Base-by-base conservation (phyloP, 305 asterid species). In the Fraxinus baroniana region DNA sequence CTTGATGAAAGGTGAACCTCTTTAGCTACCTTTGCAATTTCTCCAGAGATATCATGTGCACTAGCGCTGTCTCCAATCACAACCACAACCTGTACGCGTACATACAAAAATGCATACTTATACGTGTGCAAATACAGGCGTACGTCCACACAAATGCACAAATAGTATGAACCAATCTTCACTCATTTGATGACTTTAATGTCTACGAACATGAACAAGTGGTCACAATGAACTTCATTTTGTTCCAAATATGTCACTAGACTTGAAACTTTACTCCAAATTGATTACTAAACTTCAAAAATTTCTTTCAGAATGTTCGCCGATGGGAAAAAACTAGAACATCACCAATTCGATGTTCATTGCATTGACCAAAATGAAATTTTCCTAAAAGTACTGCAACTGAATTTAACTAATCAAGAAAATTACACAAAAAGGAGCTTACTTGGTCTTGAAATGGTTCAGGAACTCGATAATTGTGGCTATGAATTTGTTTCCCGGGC, bases 1-100 rank as follows among this genome's bases (percentile, higher is more conserved):
- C 93, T 91, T 77, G 92, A 87, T 17, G 98, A 89, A 60, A 93
- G 85, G 88, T 93, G 94, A 82, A 93, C 91, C 87, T 94, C 86
- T 55, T 90, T 91, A 13, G 97, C 97, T 9, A 87, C 89, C 0
- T 7, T 35, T 0, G 90, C 77, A 5, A 94, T 87, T 20, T 94
- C 95, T 20, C 32, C 3, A 13, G 91, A 88, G 9, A 94, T 90
- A 83, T 93, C 97, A 12, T 13, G 39, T 1, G 92, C 94, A 77
- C 97, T 94, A 1, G 97, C 85, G 18, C 91, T 92, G 68, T 70
- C 79, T 28, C 97, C 98, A 74, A 94, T 91, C 52, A 91, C 89
- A 35, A 93, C 95, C 77, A 94, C 97, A 62, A 90, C 86, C 97
- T 94, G 52, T 79, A 79, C 28, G 17, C 10, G 24, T 13, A 70